A percentile compares a stretch with the other conserved stretches of the same genome.
Evolutionary conservation across 2,329 filamentous ascomycete genomes (phyloP).

Genomic region (Exophiala dermatitidis): DNA sequence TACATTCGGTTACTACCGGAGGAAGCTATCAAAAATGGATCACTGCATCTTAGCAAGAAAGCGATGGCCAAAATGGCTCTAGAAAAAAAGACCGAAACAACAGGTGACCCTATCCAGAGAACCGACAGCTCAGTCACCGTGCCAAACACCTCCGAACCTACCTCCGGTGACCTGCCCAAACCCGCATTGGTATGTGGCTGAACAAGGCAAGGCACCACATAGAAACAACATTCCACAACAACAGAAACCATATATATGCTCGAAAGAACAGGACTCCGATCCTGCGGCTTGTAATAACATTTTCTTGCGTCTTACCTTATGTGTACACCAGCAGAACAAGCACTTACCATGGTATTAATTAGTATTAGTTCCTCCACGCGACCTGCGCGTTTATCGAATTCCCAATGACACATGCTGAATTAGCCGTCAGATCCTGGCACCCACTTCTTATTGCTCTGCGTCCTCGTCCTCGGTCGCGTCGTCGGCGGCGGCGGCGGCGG

Average conservation of each 20-base stretch:
- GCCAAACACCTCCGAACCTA: neutral
- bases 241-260: no score
- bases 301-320: no score
- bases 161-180: slow-evolving; percentile 19
- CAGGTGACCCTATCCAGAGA: slow-evolving; percentile 1
- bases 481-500: neutral
- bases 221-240: neutral
- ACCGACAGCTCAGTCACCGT: neutral
- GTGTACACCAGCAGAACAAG: no score
- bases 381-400: no score
- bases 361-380: no score
- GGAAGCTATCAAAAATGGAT: slow-evolving; percentile 77
- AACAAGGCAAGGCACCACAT: neutral
- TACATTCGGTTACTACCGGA: slow-evolving; percentile 79
- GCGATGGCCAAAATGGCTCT: slow-evolving; percentile 28
- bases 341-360: no score
- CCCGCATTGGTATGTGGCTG: slow-evolving; percentile 24
- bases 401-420: no score
- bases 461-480: neutral
- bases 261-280: no score
- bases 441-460: neutral
- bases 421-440: neutral
- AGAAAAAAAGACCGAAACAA: slow-evolving; percentile 24
- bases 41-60: slow-evolving; percentile 65
- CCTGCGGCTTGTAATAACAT: no score